Base-by-base conservation (phyloP, 2,329 filamentous ascomycete genomes). In the Fusarium illudens region DNA sequence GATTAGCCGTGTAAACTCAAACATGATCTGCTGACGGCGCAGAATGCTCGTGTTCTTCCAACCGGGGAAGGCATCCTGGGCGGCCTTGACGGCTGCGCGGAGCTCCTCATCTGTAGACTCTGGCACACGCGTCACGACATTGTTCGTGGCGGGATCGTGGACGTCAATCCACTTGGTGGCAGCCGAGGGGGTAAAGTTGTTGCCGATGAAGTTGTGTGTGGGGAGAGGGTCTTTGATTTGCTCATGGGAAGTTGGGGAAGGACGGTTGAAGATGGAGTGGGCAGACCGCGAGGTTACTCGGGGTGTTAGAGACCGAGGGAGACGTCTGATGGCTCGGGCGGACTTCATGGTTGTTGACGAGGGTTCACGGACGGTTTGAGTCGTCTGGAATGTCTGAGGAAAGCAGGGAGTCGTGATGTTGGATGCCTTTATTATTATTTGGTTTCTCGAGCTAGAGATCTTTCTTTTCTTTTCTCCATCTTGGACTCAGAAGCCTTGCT, bases 81-180 rank as follows among this genome's bases (percentile, higher is more conserved):
- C 90, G 73, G 88, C 90, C 69, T 87, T 88, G 10, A 92, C 89
- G 3, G 88, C 89, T 7, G 88, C 88, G 75, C 84, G 84, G 60
- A 93, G 84, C 80, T 93, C 90, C 56, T 81, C 87, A 76, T 90
- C 85, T 1, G 66, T 64, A 20, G 60, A 90, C 80, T 93, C 90
- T n/a, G 91, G 91, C 22, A 93, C 90, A 46, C 90, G 86, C 9
- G 91, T 93, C 62, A 93, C 89, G 64, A 93, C 84, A 78, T 92
- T 90, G 83, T 92, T 93, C 66, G 91, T 93, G 34, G 91, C 90
- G n/a, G 91, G 91, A 77, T 93, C 91, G 79, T 91, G 83, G 64
- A 94, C 81, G 70, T 92, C 89, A 76, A 93, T 92, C 84, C 89
- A 92, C 79, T 89, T 81, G 42, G 86, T 84, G n/a, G 90, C 82